Evolutionary conservation across 495 filamentous ascomycete species (phyloP), one percentile per base, ranked within the genome.

Genomic region (Podospora didyma): DNA sequence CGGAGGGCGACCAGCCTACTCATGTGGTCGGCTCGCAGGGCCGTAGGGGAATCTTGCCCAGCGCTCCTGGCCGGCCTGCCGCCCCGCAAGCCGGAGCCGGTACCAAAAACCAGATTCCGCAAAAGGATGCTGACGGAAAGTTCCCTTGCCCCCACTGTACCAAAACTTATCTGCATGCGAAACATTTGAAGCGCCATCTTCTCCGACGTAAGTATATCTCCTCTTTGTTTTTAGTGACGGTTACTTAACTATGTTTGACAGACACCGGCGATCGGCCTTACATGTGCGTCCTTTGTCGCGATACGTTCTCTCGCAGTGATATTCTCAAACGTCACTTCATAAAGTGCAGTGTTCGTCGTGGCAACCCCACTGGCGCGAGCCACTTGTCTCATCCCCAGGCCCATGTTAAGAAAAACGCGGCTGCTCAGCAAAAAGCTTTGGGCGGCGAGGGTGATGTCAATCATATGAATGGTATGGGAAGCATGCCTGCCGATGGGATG

Each of bases 311-410:
- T 23, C 86, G 94, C 68, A 96, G 90, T 77, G 94, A 98, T 71
- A 98, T 98, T 61, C 76, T 98, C 69, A 98, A 98, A 77, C 88
- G 94, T 56, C 94, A 98, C 72, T 98, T 98, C 71, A 90, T 96
- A 69, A 98, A 98, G 74, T 98, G 94, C 74, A 96, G 93, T 28
- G 86, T 96, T 51, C 85, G 94, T 61, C 85, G 94, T 61, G 94
- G 94, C 46, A 97, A 97, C 75, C 93, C 93, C 23, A 95, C 89
- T 21, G 92, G 91, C 54, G 88, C 86, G 54, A 94, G 85, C 63
- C 93, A 98, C 80, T 75, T 98, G 65, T 91, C 91, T 53, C 89
- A 96, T 73, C 87, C 94, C 42, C 87, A 92, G 71, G 89, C 88
- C 58, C 89, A 94, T 73, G 77, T 92, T 59, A 91, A 90, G 77